Evolutionary conservation across 2,329 filamentous ascomycete species (phyloP), one percentile per base, ranked within the genome.

Genomic region (Botrytis porri): DNA sequence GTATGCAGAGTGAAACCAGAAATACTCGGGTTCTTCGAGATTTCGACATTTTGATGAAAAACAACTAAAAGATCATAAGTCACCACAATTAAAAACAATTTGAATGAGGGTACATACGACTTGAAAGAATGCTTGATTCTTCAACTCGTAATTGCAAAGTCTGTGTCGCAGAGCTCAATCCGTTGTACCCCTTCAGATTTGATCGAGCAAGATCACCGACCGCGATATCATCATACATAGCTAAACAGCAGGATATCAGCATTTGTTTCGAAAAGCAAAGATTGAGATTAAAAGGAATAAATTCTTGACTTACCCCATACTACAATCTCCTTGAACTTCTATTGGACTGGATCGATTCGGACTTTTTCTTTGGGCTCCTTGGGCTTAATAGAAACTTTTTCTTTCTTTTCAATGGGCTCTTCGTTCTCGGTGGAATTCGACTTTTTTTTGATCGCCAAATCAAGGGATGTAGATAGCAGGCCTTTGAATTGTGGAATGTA

Each of bases 271-370:
- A 12, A 51, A 51, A 51, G 1, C 45, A 48, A 48, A 45, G 2
- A 48, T 4, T 0, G 12, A 48, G 7, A 10, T 25, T 4, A 10
- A 48, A 9, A 25, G 20, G 45, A 48, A 22, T 25, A 3, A 12
- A 12, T 9, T 48, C 0, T 5, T 48, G 45, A 48, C 8, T 48
- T 48, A 48, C 45, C 45, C 8, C 22, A 48, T 10, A 48, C 22
- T 22, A 10, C 9, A 12, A 25, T 48, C 22, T 48, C 45, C 0
- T 0, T 25, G 12, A 48, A 48, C 1, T 1, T 25, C 0, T 48
- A 22, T 25, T 22, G 45, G 22, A 10, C 8, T 12, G 0, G 45
- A 22, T 48, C 8, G 45, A 48, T 25, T 22, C 45, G 45, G 1
- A 12, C 0, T 4, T 48, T 48, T 9, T 1, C 45, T 48, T 48